Evolutionary conservation across 257 asterid genomes (phyloP), one percentile per base, ranked within the genome.

Genomic region (Datura wrightii): DNA sequence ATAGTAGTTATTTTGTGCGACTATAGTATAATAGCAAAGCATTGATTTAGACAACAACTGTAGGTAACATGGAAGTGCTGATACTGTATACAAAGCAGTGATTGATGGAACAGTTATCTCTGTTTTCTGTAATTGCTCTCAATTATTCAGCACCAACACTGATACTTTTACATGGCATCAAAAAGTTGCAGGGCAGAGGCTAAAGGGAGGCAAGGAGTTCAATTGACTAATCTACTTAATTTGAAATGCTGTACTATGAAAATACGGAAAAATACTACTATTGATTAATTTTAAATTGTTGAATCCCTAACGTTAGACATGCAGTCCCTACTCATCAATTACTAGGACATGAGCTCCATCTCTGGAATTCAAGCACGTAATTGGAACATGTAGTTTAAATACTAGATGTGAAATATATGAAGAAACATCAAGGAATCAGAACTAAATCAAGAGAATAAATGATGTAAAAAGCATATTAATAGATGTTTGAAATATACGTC

Each of bases 341-440:
- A 63, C 42, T 10, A 31, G 70, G 11, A 34, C 13, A 65, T 65
- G 72, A 65, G 37, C 8, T 11, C 58, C 39, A 19, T 36, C 70
- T 5, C 72, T 1, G 3, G 44, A 11, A 65, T 65, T 59, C n/a
- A 65, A 34, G 72, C 72, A 13, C n/a, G 46, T 34, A 65, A 36
- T 13, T 34, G 1, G 72, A 65, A 13, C 5, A 63, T 10, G 44
- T 36, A 34, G 72, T 65, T 5, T 1, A 48, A 74, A 48, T 48
- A 48, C 44, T 31, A 13, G 44, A 7, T 76, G n/a, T 31, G 44
- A 52, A 24, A 34, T 24, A 31, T 76, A 76, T 14, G 46, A 24
- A 50, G 46, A 76, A 76, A 48, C 39, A 71, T 71, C 56, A 37
- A 15, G 79, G 79, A 41, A 70, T 9, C 55, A 42, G 37, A n/a